Evolutionary conservation across 2,329 filamentous ascomycete species (phyloP).

Genomic region (Pyricularia sp.): DNA sequence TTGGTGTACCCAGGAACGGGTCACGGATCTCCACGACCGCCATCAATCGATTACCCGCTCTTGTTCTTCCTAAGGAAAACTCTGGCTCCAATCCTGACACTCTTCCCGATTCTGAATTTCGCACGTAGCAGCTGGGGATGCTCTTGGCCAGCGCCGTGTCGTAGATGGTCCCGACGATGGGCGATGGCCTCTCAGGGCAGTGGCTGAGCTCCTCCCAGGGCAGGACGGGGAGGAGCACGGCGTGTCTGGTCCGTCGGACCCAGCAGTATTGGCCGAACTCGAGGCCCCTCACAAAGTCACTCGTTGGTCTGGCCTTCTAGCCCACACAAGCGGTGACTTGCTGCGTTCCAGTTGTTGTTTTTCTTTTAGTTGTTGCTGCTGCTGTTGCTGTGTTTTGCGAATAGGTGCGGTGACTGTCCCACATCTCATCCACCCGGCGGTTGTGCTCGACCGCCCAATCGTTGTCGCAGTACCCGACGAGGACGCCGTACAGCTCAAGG

Average conservation of each 20-base stretch:
- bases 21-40: background rate
- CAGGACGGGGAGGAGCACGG: background rate
- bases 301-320: background rate
- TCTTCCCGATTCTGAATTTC: background rate
- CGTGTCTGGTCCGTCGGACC: background rate
- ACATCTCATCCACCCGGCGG: background rate
- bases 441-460: background rate
- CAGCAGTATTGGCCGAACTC: background rate
- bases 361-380: no score
- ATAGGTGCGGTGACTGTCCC: no score
- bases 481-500: background rate
- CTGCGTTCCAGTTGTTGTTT: background rate
- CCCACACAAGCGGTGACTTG: background rate
- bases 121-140: background rate
- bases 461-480: background rate
- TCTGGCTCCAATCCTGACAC: background rate
- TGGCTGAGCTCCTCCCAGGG: background rate
- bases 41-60: background rate
- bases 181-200: background rate
- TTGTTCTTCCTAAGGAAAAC: background rate
- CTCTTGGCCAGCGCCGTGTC: background rate
- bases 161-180: background rate
- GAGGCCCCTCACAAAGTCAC: background rate
- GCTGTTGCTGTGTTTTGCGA: no score
- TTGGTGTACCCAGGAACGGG: background rate